A percentile compares a stretch with the other conserved stretches of the same genome.
Evolutionary conservation across 1,139 yeast species (phyloP).

Genomic region (Magnusiomyces suaveolens): DNA sequence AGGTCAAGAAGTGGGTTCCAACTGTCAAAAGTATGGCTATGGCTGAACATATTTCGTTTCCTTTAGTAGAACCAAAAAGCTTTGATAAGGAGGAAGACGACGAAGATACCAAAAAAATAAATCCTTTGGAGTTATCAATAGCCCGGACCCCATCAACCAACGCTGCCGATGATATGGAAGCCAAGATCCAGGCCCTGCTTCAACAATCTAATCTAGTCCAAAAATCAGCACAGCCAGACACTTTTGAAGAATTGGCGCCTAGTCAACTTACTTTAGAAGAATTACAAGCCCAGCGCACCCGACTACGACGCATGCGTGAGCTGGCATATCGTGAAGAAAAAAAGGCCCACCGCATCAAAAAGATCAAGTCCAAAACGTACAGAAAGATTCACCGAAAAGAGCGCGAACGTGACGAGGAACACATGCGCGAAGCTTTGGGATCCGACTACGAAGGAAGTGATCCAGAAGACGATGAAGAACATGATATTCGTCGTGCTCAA

Average conservation of each 20-base stretch:
- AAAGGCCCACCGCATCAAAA: slow-evolving; percentile 81
- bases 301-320: slow-evolving; percentile 85
- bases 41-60: slow-evolving; percentile 77
- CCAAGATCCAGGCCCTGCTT: slow-evolving; percentile 52
- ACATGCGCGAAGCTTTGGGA: slow-evolving; percentile 35
- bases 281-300: slow-evolving; percentile 63
- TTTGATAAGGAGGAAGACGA: slow-evolving; percentile 35
- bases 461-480: slow-evolving; percentile 41
- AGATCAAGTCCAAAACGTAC: slow-evolving; percentile 85
- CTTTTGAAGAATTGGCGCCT: slow-evolving; percentile 73
- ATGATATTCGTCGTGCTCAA: slow-evolving; percentile 72
- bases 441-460: slow-evolving; percentile 38
- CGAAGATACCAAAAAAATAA: neutral
- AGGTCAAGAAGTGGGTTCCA: slow-evolving; percentile 82
- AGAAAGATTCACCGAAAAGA: slow-evolving; percentile 84
- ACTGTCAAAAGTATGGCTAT: slow-evolving; percentile 67
- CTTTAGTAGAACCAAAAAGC: slow-evolving; percentile 43
- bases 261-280: slow-evolving; percentile 77
- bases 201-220: slow-evolving; percentile 49
- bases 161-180: slow-evolving; percentile 53
- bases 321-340: slow-evolving; percentile 92
- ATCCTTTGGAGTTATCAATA: slow-evolving; percentile 18
- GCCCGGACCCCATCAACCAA: slow-evolving; percentile 19
- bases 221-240: slow-evolving; percentile 32
- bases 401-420: slow-evolving; percentile 53